Conservation (phyloP, 495 filamentous ascomycete species). For the Hypomontagnella submonticulosa region DNA sequence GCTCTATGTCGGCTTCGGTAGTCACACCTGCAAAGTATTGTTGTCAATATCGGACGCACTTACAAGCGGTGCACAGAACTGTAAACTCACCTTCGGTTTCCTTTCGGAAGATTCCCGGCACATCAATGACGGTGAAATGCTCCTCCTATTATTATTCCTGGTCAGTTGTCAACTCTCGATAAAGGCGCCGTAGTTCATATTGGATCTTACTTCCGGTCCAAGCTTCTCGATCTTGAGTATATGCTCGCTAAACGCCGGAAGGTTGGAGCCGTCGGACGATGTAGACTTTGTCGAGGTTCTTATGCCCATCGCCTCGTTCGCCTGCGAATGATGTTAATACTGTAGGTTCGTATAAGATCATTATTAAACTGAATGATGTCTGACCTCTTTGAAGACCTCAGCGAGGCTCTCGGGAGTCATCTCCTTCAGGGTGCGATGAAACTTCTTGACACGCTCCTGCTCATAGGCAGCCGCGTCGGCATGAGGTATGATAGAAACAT, state of each 20-base stretch:
- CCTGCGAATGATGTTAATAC: slow-evolving; percentile 46
- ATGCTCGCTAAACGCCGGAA: slow-evolving; percentile 63
- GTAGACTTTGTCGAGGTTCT: slow-evolving; percentile 29
- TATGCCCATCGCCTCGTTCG: slow-evolving; percentile 60
- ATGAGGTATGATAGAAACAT: slow-evolving; percentile 60
- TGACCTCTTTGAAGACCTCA: slow-evolving; percentile 44
- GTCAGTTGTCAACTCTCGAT: background rate
- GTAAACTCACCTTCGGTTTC: slow-evolving; percentile 53
- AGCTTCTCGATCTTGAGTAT: slow-evolving; percentile 68
- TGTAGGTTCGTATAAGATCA: background rate
- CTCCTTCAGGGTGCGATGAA: slow-evolving; percentile 33
- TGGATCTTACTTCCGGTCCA: slow-evolving; percentile 57
- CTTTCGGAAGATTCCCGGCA: slow-evolving; percentile 70
- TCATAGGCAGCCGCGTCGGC: slow-evolving; percentile 34
- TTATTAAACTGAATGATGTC: background rate
- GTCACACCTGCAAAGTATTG: slow-evolving; percentile 44
- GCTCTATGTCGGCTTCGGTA: slow-evolving; percentile 57
- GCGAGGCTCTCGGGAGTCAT: slow-evolving; percentile 44
- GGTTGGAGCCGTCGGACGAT: slow-evolving; percentile 25
- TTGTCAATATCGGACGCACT: background rate
- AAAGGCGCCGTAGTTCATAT: background rate
- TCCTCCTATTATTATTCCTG: slow-evolving; percentile 54
- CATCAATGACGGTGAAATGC: slow-evolving; percentile 68
- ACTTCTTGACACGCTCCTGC: slow-evolving; percentile 34
- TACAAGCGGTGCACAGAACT: background rate